Evolutionary conservation across 2,329 filamentous ascomycete species (phyloP).

Genomic region (Xylariales sp.): DNA sequence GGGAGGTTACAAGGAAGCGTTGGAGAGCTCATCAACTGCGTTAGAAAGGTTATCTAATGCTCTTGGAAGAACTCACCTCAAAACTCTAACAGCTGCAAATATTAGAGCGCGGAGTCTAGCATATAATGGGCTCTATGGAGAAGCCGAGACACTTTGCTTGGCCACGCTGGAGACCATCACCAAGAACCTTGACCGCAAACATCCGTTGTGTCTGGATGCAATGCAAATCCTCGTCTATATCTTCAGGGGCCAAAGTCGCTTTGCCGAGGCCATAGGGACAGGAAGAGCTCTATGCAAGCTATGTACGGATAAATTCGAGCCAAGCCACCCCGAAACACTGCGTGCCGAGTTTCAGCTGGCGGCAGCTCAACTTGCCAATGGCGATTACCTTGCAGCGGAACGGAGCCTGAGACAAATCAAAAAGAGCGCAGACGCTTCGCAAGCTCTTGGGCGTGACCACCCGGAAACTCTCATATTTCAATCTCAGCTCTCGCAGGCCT

Average conservation of each 20-base stretch:
- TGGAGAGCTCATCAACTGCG: not conserved
- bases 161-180: not conserved
- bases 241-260: not conserved
- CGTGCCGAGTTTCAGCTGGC: not conserved
- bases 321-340: not conserved
- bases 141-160: not conserved
- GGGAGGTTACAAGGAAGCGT: not conserved
- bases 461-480: too few species aligned
- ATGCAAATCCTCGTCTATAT: not conserved
- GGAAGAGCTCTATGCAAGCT: not conserved
- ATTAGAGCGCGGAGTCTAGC: not conserved
- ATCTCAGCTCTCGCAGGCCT: too few species aligned
- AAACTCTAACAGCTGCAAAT: not conserved
- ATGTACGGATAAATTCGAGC: not conserved
- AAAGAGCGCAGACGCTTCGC: not conserved
- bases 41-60: not conserved
- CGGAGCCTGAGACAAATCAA: not conserved
- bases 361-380: not conserved
- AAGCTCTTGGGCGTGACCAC: conserved; percentile 1
- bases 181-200: not conserved
- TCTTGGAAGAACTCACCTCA: not conserved
- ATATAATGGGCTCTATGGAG: not conserved
- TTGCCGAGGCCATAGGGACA: conserved; percentile 1
- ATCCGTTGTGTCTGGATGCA: conserved; percentile 1
- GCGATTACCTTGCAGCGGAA: not conserved